phyloP scores from a whole-genome alignment of 805 yeast genomes.

The Torulaspora gathmanii region DNA sequence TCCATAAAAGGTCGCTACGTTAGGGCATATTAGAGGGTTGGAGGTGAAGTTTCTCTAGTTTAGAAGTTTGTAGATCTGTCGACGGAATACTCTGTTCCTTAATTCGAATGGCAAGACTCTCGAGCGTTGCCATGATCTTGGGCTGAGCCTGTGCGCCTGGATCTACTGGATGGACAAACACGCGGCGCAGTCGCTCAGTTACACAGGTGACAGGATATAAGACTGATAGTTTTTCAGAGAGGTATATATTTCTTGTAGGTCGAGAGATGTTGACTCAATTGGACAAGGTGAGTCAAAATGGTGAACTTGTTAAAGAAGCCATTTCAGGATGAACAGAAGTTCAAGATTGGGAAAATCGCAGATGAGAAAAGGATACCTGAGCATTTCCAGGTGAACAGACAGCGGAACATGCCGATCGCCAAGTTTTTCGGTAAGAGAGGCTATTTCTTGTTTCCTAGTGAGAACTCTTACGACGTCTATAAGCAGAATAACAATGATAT shows the following conservation, averaged over 20 bases:
- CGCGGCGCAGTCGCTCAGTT: not conserved
- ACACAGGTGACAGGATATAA: too few species aligned
- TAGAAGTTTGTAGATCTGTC: too few species aligned
- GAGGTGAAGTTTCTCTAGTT: too few species aligned
- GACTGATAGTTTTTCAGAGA: not conserved
- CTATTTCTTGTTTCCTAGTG: slow-evolving; percentile 16
- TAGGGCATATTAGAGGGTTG: too few species aligned
- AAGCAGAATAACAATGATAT: slow-evolving; percentile 6
- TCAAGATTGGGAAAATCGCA: not conserved
- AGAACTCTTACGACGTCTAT: slow-evolving; percentile 17
- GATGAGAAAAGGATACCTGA: slow-evolving; percentile 4
- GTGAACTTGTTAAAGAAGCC: not conserved
- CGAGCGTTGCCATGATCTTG: too few species aligned
- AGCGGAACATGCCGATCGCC: slow-evolving; percentile 8
- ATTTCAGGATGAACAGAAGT: slow-evolving; percentile 1
- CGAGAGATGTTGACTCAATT: not conserved
- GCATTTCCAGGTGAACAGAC: slow-evolving; percentile 10
- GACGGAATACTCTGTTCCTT: too few species aligned
- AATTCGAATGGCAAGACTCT: too few species aligned
- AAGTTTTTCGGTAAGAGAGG: slow-evolving; percentile 9
- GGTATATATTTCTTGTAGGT: not conserved
- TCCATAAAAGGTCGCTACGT: too few species aligned
- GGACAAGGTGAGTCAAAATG: not conserved
- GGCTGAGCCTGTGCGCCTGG: too few species aligned
- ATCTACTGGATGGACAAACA: too few species aligned